A percentile compares a stretch with the other conserved stretches of the same genome.
phyloP scores from a whole-genome alignment of 768 basidiomycete species.

The Postia placenta region DNA sequence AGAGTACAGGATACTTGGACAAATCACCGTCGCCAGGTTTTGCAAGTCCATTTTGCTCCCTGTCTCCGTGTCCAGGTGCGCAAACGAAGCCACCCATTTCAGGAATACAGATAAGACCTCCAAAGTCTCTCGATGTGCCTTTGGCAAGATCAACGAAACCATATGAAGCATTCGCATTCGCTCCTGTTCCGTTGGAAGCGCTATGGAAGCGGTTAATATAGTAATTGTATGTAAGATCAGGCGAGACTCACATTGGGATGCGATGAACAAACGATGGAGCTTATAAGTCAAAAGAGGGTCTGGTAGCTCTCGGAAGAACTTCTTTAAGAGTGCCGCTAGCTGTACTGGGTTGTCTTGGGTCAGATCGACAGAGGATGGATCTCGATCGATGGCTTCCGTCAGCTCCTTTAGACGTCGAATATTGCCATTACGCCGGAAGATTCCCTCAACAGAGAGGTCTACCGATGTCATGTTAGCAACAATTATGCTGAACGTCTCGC shows the following conservation, averaged over 20 bases:
- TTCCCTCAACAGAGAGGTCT: slow-evolving; percentile 99
- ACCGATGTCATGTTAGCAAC: not conserved
- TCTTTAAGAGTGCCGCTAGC: slow-evolving; percentile 92
- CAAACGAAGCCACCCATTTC: slow-evolving; percentile 99
- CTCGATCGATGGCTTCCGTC: slow-evolving; percentile 91
- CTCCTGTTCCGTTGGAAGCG: slow-evolving; percentile 65
- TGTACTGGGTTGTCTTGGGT: slow-evolving; percentile 96
- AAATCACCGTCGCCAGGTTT: slow-evolving; percentile 95
- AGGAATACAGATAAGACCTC: slow-evolving; percentile 97
- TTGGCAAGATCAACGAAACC: slow-evolving; percentile 80
- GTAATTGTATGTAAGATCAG: not conserved
- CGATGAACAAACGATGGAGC: slow-evolving; percentile 82
- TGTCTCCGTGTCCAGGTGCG: slow-evolving; percentile 53
- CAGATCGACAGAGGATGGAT: slow-evolving; percentile 85
- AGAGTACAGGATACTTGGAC: slow-evolving; percentile 95
- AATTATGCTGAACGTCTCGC: not conserved
- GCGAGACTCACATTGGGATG: slow-evolving; percentile 70
- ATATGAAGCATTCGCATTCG: slow-evolving; percentile 82
- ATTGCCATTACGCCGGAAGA: slow-evolving; percentile 98
- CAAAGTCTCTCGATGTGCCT: slow-evolving; percentile 93
- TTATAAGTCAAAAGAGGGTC: slow-evolving; percentile 96
- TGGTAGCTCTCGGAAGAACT: slow-evolving; percentile 93
- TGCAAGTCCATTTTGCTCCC: slow-evolving; percentile 92
- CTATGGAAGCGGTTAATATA: slow-evolving; percentile 37
- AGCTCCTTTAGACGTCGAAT: slow-evolving; percentile 89